Evolutionary conservation across 1,284 basidiomycete species (phyloP).

Genomic region (Ustilago nuda): DNA sequence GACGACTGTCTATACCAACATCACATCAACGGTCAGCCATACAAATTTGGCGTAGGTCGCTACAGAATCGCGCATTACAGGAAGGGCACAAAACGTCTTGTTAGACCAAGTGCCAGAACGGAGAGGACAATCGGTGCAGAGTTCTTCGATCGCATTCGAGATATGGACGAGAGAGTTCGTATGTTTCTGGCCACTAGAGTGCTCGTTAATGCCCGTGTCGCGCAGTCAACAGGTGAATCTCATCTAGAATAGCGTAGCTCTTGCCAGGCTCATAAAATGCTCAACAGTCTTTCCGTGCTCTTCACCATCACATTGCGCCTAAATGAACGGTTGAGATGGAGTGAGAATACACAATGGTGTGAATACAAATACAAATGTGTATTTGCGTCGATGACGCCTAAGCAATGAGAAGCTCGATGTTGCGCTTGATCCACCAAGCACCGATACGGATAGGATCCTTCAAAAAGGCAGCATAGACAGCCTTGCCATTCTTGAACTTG

Average conservation of each 20-base stretch:
- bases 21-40: constrained; percentile 27
- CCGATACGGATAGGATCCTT: constrained; percentile 36
- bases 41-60: constrained; percentile 21
- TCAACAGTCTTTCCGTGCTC: not conserved
- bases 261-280: not conserved
- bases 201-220: not conserved
- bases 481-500: constrained; percentile 22
- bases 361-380: not conserved
- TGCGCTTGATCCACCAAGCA: constrained; percentile 52
- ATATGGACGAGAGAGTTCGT: constrained; percentile 16
- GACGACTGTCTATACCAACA: constrained; percentile 46
- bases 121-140: not conserved
- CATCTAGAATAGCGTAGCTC: not conserved
- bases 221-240: not conserved
- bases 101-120: not conserved
- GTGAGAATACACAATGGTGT: not conserved
- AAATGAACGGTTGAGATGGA: constrained; percentile 5
- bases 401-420: constrained; percentile 42
- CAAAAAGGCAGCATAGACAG: constrained; percentile 41
- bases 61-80: constrained; percentile 7
- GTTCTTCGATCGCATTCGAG: constrained; percentile 10
- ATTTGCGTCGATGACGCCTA: not conserved
- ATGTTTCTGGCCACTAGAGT: constrained; percentile 18
- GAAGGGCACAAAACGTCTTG: constrained; percentile 13
- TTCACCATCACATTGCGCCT: not conserved